Evolutionary conservation across 768 basidiomycete genomes (phyloP), one percentile per base, ranked within the genome.

Genomic region (Scleroderma bovista): DNA sequence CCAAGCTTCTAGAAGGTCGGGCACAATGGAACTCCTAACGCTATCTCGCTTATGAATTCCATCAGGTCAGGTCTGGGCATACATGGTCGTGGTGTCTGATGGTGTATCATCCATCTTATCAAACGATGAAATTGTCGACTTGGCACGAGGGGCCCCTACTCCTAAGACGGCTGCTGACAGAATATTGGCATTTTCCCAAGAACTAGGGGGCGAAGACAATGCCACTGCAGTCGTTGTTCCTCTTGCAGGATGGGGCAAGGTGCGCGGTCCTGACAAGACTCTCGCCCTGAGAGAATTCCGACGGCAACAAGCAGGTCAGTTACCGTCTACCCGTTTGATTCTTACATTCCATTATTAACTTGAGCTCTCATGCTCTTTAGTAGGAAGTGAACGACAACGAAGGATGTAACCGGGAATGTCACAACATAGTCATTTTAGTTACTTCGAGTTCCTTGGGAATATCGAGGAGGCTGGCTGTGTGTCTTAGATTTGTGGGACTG

Each of bases 111-210:
- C 90, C 32, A 78, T 89, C 41, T 76, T 96, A 38, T 93, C 93
- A 1, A 93, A 98, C 64, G 88, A 90, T 53, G 96, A 99, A 69
- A 86, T 99, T 52, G 82, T 90, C 29, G 96, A 98, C 65, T 81
- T 99, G 39, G 86, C 84, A 6, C 76, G 93, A 44, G 74, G 75
- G 40, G 81, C 86, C 7, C 63, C 70, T 9, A 79, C 83, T 57
- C 95, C 95, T 0, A 83, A 80, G 59, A 68, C 69, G 26, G 94
- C 92, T n/a, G 94, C 95, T 3, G 76, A 86, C 26, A 76, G 77
- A 13, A 93, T 98, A 38, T 70, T 97, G 6, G 69, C 81, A 19
- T 97, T 92, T 61, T 86, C 91, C 1, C 88, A 97, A 68, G 90
- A 93, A 52, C 69, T 93, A 41, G 86, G 88, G 29, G 57, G 64